Evolutionary conservation across 1,284 basidiomycete genomes (phyloP), one percentile per base, ranked within the genome.

Genomic region (Puccinia hordei): DNA sequence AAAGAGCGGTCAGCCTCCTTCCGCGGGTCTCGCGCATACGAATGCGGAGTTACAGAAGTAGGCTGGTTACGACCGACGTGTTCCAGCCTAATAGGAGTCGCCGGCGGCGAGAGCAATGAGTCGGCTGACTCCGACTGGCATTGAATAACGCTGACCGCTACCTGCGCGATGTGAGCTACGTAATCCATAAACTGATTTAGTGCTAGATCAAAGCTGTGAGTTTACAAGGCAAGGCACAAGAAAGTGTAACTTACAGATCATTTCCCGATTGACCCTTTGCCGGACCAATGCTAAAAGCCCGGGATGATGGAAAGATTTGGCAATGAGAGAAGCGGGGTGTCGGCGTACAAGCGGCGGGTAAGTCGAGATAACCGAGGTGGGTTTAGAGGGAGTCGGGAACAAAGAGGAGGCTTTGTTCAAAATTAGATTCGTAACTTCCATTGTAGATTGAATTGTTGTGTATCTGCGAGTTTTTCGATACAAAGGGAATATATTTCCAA

Each of bases 271-370:
- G 77, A 96, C 92, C 51, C 89, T 90, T 82, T 89, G 90, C 82
- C 89, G 88, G 87, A 96, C 89, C 84, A 96, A 91, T 83, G 90
- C 88, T 83, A 95, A 87, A 82, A 97, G 89, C 68, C 89, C 89
- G 24, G 91, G 91, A 86, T 92, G 90, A 87, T 95, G 94, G 81
- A 88, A 86, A 66, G 89, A 88, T 80, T 89, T 87, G 74, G 90
- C 89, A 75, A 92, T 84, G 82, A 94, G 90, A 38, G 92, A 93
- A 61, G 91, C 90, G 17, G 87, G 87, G 83, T 87, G 87, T 33
- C 84, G 86, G 53, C 86, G 84, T 81, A 87, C 86, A 83, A 87
- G 85, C 73, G 87, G 87, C 83, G 86, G 49, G 83, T 85, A 81
- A 77, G 79, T 38, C 84, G 83, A 57, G 17, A 27, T 57, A 33